phyloP scores from a whole-genome alignment of 345 rosid genomes.

The Eutrema japonicum region DNA sequence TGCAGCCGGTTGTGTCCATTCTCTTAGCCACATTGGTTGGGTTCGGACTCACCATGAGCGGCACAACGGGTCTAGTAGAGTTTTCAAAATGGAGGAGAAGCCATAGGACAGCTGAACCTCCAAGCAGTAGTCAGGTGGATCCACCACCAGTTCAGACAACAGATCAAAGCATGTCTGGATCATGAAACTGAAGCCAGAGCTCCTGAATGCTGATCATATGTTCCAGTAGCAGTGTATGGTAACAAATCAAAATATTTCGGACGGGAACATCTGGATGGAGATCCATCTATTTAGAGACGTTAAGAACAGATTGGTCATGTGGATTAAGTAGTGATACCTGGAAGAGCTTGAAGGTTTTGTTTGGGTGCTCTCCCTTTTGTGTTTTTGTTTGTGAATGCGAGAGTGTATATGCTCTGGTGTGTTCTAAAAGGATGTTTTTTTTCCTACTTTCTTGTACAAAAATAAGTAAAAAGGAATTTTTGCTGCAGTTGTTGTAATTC shows the following conservation, averaged over 20 bases:
- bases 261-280: neutral
- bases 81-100: constrained; percentile 49
- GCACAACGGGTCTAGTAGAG: constrained; percentile 55
- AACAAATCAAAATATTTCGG: neutral
- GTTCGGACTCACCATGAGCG: constrained; percentile 74
- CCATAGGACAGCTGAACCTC: constrained; percentile 36
- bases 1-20: constrained; percentile 69
- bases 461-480: neutral
- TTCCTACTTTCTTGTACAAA: neutral
- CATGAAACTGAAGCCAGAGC: constrained; percentile 25
- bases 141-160: constrained; percentile 34
- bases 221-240: constrained; percentile 13
- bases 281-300: constrained; percentile 22
- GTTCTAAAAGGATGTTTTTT: neutral
- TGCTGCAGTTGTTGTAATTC: no score
- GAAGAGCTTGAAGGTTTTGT: constrained; percentile 1
- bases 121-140: constrained; percentile 33
- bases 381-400: constrained; percentile 14
- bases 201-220: constrained; percentile 14
- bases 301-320: constrained; percentile 29
- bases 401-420: constrained; percentile 12
- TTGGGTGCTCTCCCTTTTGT: neutral
- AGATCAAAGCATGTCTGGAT: constrained; percentile 34
- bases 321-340: constrained; percentile 18
- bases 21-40: constrained; percentile 78